These are phyloP conservation scores for Mrakia blollopis DNA, from an alignment of 768 basidiomycete genomes.

Conservation along the genomic window DNA sequence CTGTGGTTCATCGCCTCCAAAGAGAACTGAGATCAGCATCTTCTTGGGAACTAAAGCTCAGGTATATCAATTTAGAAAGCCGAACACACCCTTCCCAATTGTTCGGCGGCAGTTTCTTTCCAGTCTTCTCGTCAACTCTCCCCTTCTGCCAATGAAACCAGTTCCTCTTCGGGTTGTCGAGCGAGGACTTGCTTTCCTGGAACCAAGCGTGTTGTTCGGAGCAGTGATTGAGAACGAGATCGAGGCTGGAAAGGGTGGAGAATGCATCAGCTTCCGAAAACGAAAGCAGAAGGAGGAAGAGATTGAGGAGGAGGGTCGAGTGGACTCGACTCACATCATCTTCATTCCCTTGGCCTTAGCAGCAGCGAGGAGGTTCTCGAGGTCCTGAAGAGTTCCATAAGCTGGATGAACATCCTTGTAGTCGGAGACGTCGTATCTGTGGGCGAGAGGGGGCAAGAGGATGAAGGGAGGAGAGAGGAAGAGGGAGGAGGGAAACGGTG, in stretches of 20 bases:
- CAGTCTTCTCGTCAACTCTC: conserved; percentile 50
- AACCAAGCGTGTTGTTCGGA: conserved; percentile 64
- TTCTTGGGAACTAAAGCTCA: too few species aligned
- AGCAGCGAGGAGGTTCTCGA: conserved; percentile 39
- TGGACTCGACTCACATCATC: conserved; percentile 58
- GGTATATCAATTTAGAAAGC: too few species aligned
- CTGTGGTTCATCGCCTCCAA: not conserved
- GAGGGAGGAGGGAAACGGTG: not conserved
- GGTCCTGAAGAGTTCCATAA: conserved; percentile 54
- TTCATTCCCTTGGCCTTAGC: conserved; percentile 65
- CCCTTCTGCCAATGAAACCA: conserved; percentile 74
- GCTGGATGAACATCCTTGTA: conserved; percentile 53
- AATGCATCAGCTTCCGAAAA: not conserved
- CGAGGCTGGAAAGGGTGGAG: not conserved
- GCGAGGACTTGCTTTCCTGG: conserved; percentile 53
- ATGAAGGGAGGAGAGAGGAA: conserved; percentile 61
- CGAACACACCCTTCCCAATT: conserved; percentile 61
- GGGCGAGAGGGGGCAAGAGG: too few species aligned
- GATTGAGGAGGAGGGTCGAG: conserved; percentile 47
- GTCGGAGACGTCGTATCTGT: conserved; percentile 52
- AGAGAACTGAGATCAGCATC: not conserved
- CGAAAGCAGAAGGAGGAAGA: not conserved
- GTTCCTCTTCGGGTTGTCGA: conserved; percentile 58
- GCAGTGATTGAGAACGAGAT: conserved; percentile 10
- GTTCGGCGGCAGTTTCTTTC: conserved; percentile 60